phyloP scores from a whole-genome alignment of 345 rosid species.

The Eucalyptus urophylla region DNA sequence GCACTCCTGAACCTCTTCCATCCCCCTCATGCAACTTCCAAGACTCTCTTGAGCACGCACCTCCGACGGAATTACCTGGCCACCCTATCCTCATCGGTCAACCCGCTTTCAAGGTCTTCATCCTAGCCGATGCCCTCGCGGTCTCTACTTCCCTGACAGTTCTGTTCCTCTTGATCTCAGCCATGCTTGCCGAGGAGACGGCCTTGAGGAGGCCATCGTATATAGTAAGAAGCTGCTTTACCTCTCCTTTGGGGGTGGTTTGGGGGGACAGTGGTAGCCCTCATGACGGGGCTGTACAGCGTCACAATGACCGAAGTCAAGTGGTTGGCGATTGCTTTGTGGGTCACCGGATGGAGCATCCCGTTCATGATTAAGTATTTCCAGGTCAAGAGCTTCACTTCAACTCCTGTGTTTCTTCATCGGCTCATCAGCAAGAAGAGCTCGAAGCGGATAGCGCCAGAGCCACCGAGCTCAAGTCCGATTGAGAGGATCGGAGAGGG shows the following conservation, averaged over 20 bases:
- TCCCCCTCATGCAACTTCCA: not conserved
- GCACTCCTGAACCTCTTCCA: not conserved
- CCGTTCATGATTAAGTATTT: not conserved
- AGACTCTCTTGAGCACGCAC: not conserved
- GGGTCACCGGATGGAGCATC: not conserved
- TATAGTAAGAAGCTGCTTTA: no score
- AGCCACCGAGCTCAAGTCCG: not conserved
- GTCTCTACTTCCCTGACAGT: no score
- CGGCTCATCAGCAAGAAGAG: not conserved
- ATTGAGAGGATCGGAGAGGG: no score
- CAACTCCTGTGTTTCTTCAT: not conserved
- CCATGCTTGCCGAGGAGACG: no score
- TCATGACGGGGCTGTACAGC: no score
- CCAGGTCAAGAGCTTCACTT: not conserved
- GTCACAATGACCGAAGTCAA: not conserved
- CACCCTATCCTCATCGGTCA: not conserved
- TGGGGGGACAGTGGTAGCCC: no score
- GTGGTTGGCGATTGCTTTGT: not conserved
- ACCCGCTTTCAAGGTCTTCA: no score
- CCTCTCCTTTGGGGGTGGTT: no score
- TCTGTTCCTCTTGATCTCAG: no score
- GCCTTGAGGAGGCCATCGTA: no score
- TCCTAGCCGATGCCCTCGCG: no score
- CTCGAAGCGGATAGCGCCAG: not conserved
- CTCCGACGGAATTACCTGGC: not conserved